Base-by-base conservation (phyloP, 257 asterid genomes). In the Solanum megistacrolobum region DNA sequence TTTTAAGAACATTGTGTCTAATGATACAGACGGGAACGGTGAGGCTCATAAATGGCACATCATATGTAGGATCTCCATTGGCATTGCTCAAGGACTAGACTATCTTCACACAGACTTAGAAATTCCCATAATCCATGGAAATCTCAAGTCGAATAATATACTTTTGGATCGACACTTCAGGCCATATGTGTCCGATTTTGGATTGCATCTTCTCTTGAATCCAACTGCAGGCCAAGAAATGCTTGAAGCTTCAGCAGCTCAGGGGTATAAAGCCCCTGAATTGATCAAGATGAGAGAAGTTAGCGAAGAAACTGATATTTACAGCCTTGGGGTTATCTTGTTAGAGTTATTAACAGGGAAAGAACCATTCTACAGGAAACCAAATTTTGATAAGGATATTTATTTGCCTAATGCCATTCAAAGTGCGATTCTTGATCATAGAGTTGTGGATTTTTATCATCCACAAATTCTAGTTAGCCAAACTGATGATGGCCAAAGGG, bases 211-310 rank as follows among this genome's bases (percentile, higher is more conserved):
- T 39, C 92, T 95, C 75, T 48, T 96, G 90, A 94, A 90, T 76
- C 93, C 96, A 4, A 83, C 94, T 7, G 92, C 97, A 10, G 95
- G 93, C 38, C 98, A 95, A 32, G 93, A 94, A 86, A 92, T 94
- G 91, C 97, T 96, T 35, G 98, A 96, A 88, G 91, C 89, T 8
- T 94, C 94, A 14, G 91, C 93, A n/a, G 93, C 89, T 68, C 93
- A 93, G 89, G 99, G 98, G 27, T 95, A 95, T 87, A 96, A 94
- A 83, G 93, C 97, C 7, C 98, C 98, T 0, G 98, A 95, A 91
- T 88, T 95, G 91, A 95, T 94, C 11, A 96, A 96, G 90, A 94
- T 95, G 93, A 94, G 90, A 85, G 98, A 96, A 16, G 95, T 90
- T 4, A 91, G 89, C 5, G 94, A 93, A 89, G 94, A 93, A 79